Conservation (phyloP, 2,329 filamentous ascomycete genomes). For the Dothideomycetidae sp. region DNA sequence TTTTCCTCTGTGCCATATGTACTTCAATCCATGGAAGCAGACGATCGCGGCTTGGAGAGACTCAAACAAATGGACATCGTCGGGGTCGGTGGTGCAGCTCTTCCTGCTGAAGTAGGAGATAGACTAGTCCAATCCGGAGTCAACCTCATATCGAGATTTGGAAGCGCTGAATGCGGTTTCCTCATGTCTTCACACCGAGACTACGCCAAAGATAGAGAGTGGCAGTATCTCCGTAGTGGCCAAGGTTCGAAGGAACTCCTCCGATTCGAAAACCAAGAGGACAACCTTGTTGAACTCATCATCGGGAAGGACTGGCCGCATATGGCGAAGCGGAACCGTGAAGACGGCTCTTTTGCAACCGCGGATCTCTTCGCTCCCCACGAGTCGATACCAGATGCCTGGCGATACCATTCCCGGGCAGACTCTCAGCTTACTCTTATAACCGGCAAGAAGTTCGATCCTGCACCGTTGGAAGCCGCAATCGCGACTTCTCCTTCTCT, state of each 20-base stretch:
- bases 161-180: constrained; percentile 53
- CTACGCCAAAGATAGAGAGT: constrained; percentile 40
- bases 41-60: constrained; percentile 27
- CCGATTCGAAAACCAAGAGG: constrained; percentile 36
- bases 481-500: constrained; percentile 34
- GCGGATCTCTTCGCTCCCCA: constrained; percentile 49
- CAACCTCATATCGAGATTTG: constrained; percentile 47
- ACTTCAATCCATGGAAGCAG: constrained; percentile 38
- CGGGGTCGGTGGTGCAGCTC: constrained; percentile 48
- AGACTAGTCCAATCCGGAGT: constrained; percentile 37
- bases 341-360: constrained; percentile 48
- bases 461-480: constrained; percentile 43
- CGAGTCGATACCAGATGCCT: constrained; percentile 36
- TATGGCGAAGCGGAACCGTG: constrained; percentile 42
- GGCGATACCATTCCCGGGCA: constrained; percentile 47
- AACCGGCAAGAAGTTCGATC: constrained; percentile 57
- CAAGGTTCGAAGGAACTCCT: constrained; percentile 23
- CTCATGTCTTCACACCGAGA: constrained; percentile 47
- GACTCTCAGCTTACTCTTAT: constrained; percentile 49
- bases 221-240: constrained; percentile 43
- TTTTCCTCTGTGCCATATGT: constrained; percentile 50
- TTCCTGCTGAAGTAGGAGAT: constrained; percentile 40
- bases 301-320: constrained; percentile 45
- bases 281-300: constrained; percentile 39
- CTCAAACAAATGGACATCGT: constrained; percentile 44